Evolutionary conservation across 192 early-diverging fungal species (phyloP).

Genomic region (Allomyces macrogynus): DNA sequence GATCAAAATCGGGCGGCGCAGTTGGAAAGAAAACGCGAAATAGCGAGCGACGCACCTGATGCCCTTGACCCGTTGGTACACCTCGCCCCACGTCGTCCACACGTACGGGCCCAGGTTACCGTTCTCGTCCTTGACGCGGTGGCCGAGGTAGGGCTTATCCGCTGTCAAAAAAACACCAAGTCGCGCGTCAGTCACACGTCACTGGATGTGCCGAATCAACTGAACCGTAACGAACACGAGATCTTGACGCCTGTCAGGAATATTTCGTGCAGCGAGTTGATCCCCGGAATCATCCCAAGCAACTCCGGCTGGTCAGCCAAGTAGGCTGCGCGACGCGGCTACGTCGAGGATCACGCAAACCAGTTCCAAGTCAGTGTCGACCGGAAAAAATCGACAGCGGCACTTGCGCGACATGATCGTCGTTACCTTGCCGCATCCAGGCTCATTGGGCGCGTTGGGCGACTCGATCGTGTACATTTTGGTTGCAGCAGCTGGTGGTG

Average conservation of each 20-base stretch:
- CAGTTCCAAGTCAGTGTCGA: too few relatives aligned
- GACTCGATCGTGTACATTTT: background rate
- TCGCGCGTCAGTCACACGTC: too few relatives aligned
- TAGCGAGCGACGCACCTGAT: slow-evolving; percentile 16
- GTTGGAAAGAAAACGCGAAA: background rate
- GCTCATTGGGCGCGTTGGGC: background rate
- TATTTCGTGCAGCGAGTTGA: slow-evolving; percentile 55
- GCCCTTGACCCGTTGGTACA: slow-evolving; percentile 36
- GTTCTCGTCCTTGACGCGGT: slow-evolving; percentile 27
- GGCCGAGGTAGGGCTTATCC: slow-evolving; percentile 38
- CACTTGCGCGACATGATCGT: too few relatives aligned
- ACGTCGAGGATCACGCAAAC: too few relatives aligned
- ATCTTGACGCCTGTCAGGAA: slow-evolving; percentile 43
- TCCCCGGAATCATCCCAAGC: slow-evolving; percentile 3
- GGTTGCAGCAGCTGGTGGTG: too few relatives aligned
- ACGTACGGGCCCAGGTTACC: slow-evolving; percentile 41
- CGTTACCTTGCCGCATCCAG: background rate
- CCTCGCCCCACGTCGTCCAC: slow-evolving; percentile 40
- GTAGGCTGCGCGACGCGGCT: background rate
- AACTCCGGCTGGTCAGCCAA: background rate
- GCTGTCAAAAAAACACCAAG: too few relatives aligned
- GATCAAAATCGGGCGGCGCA: background rate
- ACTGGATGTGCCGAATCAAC: too few relatives aligned
- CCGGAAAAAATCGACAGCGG: too few relatives aligned
- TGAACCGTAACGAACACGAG: slow-evolving; percentile 18